Conservation (phyloP, 805 yeast genomes). For the Jamesozyma lodderae region DNA sequence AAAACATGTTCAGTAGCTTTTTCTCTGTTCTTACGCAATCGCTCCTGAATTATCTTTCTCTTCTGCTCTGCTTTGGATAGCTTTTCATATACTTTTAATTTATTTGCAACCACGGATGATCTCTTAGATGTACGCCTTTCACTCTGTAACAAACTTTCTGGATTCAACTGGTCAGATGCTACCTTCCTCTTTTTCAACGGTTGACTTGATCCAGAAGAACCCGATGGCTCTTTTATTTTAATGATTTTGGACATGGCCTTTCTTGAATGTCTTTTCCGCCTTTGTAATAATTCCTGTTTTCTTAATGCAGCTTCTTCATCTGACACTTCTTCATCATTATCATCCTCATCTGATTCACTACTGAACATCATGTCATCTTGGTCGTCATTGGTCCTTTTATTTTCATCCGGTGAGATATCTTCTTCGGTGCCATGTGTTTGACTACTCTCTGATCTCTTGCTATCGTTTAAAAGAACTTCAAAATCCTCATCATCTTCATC, state of each 20-base stretch:
- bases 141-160: constrained; percentile 43
- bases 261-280: constrained; percentile 14
- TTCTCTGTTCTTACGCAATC: constrained; percentile 38
- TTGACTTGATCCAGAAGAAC: constrained; percentile 25
- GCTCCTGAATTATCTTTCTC: constrained; percentile 37
- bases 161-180: constrained; percentile 32
- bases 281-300: constrained; percentile 31
- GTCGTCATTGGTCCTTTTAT: constrained; percentile 12
- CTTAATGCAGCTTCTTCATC: constrained; percentile 59
- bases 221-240: constrained; percentile 23
- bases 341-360: constrained; percentile 31
- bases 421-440: constrained; percentile 13
- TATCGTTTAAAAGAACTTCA: constrained; percentile 27
- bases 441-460: constrained; percentile 16
- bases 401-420: constrained; percentile 11
- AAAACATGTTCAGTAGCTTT: constrained; percentile 32
- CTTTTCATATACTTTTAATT: constrained; percentile 65
- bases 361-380: constrained; percentile 28
- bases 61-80: constrained; percentile 60
- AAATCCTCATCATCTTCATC: constrained; percentile 49
- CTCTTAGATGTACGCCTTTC: constrained; percentile 69
- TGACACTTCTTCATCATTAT: constrained; percentile 35
- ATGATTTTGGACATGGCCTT: constrained; percentile 28
- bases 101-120: constrained; percentile 65
- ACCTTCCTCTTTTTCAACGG: constrained; percentile 10